These are phyloP conservation scores for Candida mattraensis DNA, from an alignment of 805 yeast species.

Conservation along the genomic window DNA sequence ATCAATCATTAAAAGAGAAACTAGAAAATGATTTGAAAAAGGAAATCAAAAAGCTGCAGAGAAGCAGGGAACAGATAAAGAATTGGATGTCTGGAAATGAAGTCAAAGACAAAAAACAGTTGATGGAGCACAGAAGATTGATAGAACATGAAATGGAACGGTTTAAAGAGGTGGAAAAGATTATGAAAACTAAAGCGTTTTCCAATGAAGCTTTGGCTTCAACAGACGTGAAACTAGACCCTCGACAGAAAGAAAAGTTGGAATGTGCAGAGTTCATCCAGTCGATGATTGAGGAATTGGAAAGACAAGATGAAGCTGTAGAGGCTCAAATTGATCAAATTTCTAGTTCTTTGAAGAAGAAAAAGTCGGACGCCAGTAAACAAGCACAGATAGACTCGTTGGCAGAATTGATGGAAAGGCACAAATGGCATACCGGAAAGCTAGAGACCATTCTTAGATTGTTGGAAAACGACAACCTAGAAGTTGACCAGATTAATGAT, in stretches of 20 bases:
- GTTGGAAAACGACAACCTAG: conserved; percentile 77
- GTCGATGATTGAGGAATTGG: conserved; percentile 73
- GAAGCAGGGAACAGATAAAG: conserved; percentile 92
- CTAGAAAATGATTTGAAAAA: conserved; percentile 89
- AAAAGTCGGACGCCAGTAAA: conserved; percentile 52
- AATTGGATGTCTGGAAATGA: conserved; percentile 92
- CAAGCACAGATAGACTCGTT: conserved; percentile 62
- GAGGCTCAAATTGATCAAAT: conserved; percentile 69
- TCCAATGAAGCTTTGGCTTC: conserved; percentile 84
- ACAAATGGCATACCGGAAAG: conserved; percentile 73
- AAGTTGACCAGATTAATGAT: conserved; percentile 71
- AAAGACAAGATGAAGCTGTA: conserved; percentile 73
- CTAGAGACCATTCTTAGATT: conserved; percentile 76
- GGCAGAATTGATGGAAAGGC: conserved; percentile 65
- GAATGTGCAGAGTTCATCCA: conserved; percentile 72
- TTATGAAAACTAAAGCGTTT: conserved; percentile 90
- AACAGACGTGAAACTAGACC: conserved; percentile 60
- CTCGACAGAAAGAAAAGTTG: conserved; percentile 75
- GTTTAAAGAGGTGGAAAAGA: conserved; percentile 90
- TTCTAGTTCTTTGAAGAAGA: conserved; percentile 52
- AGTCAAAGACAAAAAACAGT: conserved; percentile 81
- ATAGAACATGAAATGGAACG: conserved; percentile 88
- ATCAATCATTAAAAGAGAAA: conserved; percentile 88
- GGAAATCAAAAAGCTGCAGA: conserved; percentile 91
- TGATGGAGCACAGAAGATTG: conserved; percentile 70